Conservation (phyloP, 2,329 filamentous ascomycete species). For the Alternaria postmessia region DNA sequence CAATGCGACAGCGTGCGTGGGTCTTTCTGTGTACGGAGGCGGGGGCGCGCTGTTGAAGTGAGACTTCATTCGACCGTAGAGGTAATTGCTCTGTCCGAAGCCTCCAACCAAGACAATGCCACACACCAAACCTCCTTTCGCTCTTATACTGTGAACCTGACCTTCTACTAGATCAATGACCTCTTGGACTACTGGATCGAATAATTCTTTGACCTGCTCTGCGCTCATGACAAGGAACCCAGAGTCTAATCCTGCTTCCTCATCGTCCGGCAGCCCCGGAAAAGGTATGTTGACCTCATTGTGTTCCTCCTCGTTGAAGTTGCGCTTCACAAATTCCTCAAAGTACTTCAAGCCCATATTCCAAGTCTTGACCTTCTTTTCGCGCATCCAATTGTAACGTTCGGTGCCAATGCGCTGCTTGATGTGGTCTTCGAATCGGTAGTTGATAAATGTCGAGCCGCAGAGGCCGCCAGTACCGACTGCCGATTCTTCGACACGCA, state of each 20-base stretch:
- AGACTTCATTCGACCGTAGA: conserved; percentile 72
- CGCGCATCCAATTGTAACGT: conserved; percentile 76
- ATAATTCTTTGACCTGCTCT: conserved; percentile 74
- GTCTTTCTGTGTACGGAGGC: conserved; percentile 70
- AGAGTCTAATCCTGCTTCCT: conserved; percentile 76
- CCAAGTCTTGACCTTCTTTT: conserved; percentile 81
- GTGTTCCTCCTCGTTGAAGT: conserved; percentile 81
- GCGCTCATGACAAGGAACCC: conserved; percentile 78
- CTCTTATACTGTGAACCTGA: conserved; percentile 53
- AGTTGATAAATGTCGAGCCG: conserved; percentile 81
- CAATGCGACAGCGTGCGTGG: conserved; percentile 68
- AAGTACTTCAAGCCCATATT: conserved; percentile 76
- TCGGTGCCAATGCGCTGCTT: conserved; percentile 70
- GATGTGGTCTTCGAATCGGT: conserved; percentile 81
- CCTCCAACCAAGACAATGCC: conserved; percentile 85
- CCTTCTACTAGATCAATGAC: conserved; percentile 54
- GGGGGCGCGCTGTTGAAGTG: conserved; percentile 67
- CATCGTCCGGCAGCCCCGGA: conserved; percentile 77
- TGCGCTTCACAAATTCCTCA: conserved; percentile 85
- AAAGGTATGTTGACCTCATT: conserved; percentile 81
- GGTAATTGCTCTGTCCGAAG: conserved; percentile 80
- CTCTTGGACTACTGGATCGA: conserved; percentile 74
- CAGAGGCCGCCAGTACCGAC: conserved; percentile 81
- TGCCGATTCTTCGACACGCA: conserved; percentile 79
- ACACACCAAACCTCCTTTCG: conserved; percentile 53